Percentiles rank a stretch among this genome's conserved stretches.
Conservation (phyloP, 306 rosid genomes). For the Ochetophila trinervis region DNA sequence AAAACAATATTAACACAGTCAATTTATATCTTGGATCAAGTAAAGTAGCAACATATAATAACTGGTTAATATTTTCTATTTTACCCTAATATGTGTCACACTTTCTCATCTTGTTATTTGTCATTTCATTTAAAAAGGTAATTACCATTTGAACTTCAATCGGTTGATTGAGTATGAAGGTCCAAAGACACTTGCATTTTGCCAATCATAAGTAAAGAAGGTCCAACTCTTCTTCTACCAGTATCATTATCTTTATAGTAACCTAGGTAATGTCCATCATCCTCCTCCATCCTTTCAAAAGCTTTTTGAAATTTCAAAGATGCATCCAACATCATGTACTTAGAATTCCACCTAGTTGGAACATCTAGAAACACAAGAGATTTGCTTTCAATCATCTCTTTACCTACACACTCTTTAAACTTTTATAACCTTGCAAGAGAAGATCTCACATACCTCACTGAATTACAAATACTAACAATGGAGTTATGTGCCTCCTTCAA, state of each 20-base stretch:
- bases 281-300: conserved; percentile 5
- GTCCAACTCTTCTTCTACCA: not conserved
- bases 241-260: not conserved
- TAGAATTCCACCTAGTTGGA: conserved; percentile 6
- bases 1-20: too few species aligned
- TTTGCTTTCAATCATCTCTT: not conserved
- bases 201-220: too few species aligned
- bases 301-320: conserved; percentile 9
- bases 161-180: too few species aligned
- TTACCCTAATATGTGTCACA: too few species aligned
- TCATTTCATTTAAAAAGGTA: too few species aligned
- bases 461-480: conserved; percentile 4
- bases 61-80: too few species aligned
- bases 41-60: too few species aligned
- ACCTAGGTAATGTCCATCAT: not conserved
- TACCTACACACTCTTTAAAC: too few species aligned
- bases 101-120: too few species aligned
- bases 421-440: not conserved
- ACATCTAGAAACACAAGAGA: conserved; percentile 4
- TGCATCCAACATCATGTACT: conserved; percentile 10
- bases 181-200: too few species aligned
- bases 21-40: too few species aligned
- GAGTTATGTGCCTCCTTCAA: not conserved
- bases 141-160: too few species aligned
- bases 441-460: not conserved